Evolutionary conservation across 2,329 filamentous ascomycete genomes (phyloP), one percentile per base, ranked within the genome.

Genomic region (Ophiostoma sp.): DNA sequence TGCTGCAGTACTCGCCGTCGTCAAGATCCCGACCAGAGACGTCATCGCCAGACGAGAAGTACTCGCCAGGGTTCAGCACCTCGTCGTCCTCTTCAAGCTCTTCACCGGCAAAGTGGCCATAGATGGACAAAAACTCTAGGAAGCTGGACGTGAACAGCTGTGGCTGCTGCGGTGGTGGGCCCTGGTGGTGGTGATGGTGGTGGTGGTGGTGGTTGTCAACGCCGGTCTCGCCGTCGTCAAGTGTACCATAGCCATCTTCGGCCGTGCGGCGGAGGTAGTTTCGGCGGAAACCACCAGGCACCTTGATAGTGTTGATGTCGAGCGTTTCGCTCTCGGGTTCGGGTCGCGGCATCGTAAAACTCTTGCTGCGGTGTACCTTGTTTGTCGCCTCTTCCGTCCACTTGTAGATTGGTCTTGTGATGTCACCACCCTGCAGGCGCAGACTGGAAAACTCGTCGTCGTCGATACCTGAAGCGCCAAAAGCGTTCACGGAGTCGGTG

Each of bases 71-170:
- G 5, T 88, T 90, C 17, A 97, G 85, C 1, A 91, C 93, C 81
- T 98, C 95, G 78, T 98, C 96, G 78, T 98, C 96, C 82, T 99
- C 96, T 81, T 98, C 95, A 15, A 99, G 87, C 80, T 97, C 93
- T 82, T 99, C 96, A 82, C 96, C 96, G 1, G 96, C 96, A 80
- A 99, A 99, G 83, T 99, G 96, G 3, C 96, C 96, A 78, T 98
- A 99, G 39, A 99, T 88, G 8, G 93, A 95, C 69, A 99, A 82
- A 78, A 99, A 99, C 81, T 99, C 97, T 74, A 99, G 88, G 80
- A 99, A 99, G 82, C 93, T 99, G 77, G 88, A 94, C 0, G 96
- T 98, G 74, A 97, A 90, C 42, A 97, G 85, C 75, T 89, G 89
- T 50, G 88, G 88, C 72, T 86, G 85, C 66, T 82, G 76, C 80